These are phyloP conservation scores for Populus hybrid DNA, from an alignment of 441 rosid species.

Conservation along the genomic window DNA sequence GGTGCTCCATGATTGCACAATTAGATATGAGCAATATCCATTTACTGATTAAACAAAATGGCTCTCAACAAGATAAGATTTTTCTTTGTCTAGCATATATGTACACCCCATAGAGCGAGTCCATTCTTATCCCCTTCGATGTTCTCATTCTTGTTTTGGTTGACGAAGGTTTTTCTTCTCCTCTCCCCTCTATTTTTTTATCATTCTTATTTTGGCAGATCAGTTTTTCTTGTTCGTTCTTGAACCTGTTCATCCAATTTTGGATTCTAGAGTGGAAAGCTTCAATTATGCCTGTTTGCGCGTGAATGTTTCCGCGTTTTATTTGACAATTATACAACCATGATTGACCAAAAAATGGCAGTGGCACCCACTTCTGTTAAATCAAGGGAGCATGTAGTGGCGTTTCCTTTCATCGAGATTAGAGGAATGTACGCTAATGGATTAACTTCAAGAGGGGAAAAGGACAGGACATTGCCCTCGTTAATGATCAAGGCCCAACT, in stretches of 20 bases:
- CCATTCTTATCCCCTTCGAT: background rate
- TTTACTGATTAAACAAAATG: constrained; percentile 24
- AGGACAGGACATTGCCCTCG: no score
- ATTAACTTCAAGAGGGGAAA: no score
- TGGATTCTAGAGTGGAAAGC: background rate
- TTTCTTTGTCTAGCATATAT: background rate
- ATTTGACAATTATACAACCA: background rate
- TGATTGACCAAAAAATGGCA: background rate
- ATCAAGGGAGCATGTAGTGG: background rate
- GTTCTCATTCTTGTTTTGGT: background rate
- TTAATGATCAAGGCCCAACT: no score
- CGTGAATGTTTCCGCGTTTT: background rate
- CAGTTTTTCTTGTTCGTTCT: background rate
- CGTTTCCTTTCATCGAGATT: no score
- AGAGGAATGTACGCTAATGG: no score
- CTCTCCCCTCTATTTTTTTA: background rate
- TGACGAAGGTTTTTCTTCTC: background rate
- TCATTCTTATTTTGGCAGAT: background rate
- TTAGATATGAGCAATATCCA: constrained; percentile 67
- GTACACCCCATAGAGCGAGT: background rate
- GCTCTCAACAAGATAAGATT: background rate
- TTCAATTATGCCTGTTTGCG: background rate
- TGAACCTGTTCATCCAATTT: background rate
- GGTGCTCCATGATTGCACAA: constrained; percentile 44
- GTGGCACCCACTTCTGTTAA: background rate